Evolutionary conservation across 441 rosid species (phyloP).

Genomic region (Francoa sonchifolia): DNA sequence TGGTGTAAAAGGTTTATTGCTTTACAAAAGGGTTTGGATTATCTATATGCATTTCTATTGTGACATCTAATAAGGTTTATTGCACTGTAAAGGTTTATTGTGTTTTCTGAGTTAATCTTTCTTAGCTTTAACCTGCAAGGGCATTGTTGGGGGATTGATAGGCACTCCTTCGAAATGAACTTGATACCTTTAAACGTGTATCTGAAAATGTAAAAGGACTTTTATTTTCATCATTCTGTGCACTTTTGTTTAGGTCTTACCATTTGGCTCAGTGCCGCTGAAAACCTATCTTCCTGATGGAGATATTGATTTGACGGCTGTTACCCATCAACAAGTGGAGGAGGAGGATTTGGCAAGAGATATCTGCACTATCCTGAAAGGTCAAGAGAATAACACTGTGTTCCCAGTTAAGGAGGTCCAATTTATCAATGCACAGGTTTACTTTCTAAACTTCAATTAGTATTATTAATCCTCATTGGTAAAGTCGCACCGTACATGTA

Average conservation of each 20-base stretch:
- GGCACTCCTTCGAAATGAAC: not conserved
- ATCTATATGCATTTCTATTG: constrained; percentile 1
- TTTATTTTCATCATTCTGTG: no score
- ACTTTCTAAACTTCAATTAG: constrained; percentile 11
- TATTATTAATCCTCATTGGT: no score
- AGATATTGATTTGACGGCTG: constrained; percentile 77
- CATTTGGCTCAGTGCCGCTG: constrained; percentile 86
- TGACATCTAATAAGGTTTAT: no score
- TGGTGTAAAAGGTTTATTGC: not conserved
- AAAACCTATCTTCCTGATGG: constrained; percentile 96
- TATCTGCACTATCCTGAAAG: constrained; percentile 37
- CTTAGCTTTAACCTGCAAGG: no score
- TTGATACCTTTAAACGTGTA: no score
- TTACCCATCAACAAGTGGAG: constrained; percentile 45
- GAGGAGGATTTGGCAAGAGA: constrained; percentile 44
- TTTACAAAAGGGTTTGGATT: not conserved
- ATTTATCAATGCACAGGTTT: constrained; percentile 78
- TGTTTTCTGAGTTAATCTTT: no score
- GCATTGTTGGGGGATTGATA: not conserved
- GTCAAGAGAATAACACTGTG: constrained; percentile 30
- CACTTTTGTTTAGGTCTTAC: constrained; percentile 46
- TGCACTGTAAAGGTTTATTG: no score
- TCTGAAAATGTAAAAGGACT: no score
- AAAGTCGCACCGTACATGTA: not conserved
- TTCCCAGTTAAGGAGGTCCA: constrained; percentile 56